Evolutionary conservation across 2,329 filamentous ascomycete species (phyloP).

Genomic region (Aspergillus versicolor): DNA sequence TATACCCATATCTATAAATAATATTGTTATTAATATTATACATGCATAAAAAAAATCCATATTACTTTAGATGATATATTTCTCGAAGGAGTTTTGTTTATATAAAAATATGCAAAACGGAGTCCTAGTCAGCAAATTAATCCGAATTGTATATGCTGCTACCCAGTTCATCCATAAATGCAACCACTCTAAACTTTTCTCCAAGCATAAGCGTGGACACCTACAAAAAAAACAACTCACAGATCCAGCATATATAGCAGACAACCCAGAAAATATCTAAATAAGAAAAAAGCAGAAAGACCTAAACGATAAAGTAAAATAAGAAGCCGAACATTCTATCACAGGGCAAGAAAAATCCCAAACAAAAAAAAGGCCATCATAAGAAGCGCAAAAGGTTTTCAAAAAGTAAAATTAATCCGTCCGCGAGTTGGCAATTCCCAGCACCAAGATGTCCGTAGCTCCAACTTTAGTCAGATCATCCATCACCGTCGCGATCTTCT

Average conservation of each 20-base stretch:
- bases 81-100: not conserved
- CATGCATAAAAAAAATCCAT: not conserved
- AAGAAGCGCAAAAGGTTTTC: slow-evolving; percentile 8
- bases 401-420: slow-evolving; percentile 34
- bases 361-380: not conserved
- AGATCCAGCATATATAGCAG: not conserved
- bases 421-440: slow-evolving; percentile 80
- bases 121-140: not conserved
- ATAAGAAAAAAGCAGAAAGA: not conserved
- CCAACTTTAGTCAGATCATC: slow-evolving; percentile 75
- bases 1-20: not conserved
- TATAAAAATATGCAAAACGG: not conserved
- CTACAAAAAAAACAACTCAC: not conserved
- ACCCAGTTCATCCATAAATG: not conserved
- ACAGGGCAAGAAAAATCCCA: not conserved
- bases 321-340: not conserved
- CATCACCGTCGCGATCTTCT: slow-evolving; percentile 81
- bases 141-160: not conserved
- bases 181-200: not conserved
- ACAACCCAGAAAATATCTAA: not conserved
- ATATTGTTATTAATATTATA: not conserved
- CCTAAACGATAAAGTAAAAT: not conserved
- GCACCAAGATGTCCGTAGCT: slow-evolving; percentile 80
- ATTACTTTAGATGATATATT: not conserved
- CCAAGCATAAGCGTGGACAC: not conserved